Conservation (phyloP, 768 basidiomycete genomes). For the Lentinula lateritia region DNA sequence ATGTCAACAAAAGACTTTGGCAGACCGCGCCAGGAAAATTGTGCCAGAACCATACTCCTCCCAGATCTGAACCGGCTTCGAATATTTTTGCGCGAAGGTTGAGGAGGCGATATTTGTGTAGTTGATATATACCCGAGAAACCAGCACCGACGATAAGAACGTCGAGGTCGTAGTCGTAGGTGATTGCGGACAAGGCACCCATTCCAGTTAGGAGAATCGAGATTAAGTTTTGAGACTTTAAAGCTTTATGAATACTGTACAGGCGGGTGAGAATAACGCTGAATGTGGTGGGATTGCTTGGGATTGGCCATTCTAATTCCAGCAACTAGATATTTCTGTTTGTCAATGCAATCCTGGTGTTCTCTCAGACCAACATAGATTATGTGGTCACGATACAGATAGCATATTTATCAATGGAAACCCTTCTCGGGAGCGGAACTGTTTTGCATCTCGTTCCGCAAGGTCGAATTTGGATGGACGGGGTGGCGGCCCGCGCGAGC, state of each 20-base stretch:
- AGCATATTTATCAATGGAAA: not conserved
- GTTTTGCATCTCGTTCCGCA: not conserved
- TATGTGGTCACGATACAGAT: not conserved
- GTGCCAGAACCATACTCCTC: constrained; percentile 18
- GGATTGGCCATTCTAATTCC: not conserved
- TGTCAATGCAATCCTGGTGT: not conserved
- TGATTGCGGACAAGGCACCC: not conserved
- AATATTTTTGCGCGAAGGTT: constrained; percentile 6
- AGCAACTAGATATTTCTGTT: not conserved
- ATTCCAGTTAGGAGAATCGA: not conserved
- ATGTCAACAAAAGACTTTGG: not conserved
- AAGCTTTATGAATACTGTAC: not conserved
- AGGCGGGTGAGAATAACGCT: not conserved
- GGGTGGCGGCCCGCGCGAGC: too few species aligned
- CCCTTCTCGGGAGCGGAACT: not conserved
- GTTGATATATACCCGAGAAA: constrained; percentile 18
- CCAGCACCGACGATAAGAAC: constrained; percentile 22
- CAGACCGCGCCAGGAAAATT: constrained; percentile 1
- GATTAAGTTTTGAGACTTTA: not conserved
- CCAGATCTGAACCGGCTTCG: constrained; percentile 16
- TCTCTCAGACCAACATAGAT: not conserved
- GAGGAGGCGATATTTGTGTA: constrained; percentile 1
- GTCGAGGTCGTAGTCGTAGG: constrained; percentile 11
- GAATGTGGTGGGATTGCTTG: not conserved
- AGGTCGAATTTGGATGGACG: not conserved